Conservation (phyloP, 805 yeast species). For the Lachancea nothofagi region DNA sequence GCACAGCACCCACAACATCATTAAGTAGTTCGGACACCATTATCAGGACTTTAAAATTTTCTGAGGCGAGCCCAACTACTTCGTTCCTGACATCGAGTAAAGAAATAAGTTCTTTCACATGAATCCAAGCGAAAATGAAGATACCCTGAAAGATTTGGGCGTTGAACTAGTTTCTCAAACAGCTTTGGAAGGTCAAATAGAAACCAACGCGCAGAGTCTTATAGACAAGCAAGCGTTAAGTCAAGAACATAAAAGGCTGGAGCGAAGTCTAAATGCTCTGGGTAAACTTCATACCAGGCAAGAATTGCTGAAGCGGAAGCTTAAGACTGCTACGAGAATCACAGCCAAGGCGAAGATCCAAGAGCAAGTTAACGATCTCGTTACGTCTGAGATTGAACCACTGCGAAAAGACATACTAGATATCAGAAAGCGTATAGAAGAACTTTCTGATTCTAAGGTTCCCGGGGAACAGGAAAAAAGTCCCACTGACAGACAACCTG, state of each 20-base stretch:
- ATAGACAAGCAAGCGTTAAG: conserved; percentile 61
- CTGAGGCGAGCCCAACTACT: too few relatives aligned
- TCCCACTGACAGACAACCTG: conserved; percentile 44
- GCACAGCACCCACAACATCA: too few relatives aligned
- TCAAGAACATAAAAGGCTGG: conserved; percentile 69
- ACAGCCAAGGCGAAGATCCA: conserved; percentile 53
- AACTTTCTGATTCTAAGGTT: conserved; percentile 17
- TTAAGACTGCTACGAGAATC: conserved; percentile 54
- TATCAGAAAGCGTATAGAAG: conserved; percentile 43
- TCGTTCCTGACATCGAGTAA: background rate
- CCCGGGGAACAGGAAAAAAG: conserved; percentile 14
- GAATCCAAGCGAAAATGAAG: conserved; percentile 4
- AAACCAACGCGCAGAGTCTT: conserved; percentile 58
- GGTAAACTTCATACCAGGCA: conserved; percentile 41
- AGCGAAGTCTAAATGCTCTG: conserved; percentile 51
- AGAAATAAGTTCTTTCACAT: too few relatives aligned
- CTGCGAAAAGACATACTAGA: conserved; percentile 60
- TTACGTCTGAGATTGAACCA: conserved; percentile 46
- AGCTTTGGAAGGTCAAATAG: conserved; percentile 68
- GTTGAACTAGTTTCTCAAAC: conserved; percentile 72
- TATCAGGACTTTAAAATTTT: too few relatives aligned
- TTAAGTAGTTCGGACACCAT: background rate
- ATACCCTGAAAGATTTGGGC: conserved; percentile 37
- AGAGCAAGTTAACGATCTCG: conserved; percentile 49
- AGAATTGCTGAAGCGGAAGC: conserved; percentile 41